Evolutionary conservation across 2,329 filamentous ascomycete genomes (phyloP).

Genomic region (Aureobasidium melanogenum): DNA sequence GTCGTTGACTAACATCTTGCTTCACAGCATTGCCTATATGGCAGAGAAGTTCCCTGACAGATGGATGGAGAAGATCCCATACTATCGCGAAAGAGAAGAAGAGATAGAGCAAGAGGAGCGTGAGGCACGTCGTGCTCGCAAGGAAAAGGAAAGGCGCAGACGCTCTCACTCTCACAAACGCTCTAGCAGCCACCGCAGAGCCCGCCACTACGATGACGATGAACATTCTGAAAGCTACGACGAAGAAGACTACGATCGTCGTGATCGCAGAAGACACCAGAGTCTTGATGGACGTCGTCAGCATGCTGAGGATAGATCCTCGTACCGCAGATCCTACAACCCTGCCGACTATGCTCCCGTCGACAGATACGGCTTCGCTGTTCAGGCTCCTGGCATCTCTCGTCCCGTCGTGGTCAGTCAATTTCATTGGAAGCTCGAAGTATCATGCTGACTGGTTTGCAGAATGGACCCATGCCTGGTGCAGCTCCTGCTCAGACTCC

Average conservation of each 20-base stretch:
- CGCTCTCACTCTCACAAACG: constrained; percentile 13
- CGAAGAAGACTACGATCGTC: background rate
- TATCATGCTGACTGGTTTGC: background rate
- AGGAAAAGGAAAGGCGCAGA: constrained; percentile 12
- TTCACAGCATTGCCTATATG: constrained; percentile 15
- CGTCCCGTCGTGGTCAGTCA: background rate
- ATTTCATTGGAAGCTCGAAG: background rate
- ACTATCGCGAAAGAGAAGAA: constrained; percentile 25
- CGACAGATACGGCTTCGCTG: background rate
- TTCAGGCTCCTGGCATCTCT: background rate
- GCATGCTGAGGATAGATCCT: background rate
- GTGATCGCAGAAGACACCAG: constrained; percentile 2
- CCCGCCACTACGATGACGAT: constrained; percentile 18
- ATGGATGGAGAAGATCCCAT: constrained; percentile 30
- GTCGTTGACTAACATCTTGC: constrained; percentile 13
- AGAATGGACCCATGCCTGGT: background rate
- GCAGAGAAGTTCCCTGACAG: constrained; percentile 30
- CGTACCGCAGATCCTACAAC: constrained; percentile 5
- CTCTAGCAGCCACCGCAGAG: constrained; percentile 13
- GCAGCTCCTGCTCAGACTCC: background rate
- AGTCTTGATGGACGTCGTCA: constrained; percentile 3
- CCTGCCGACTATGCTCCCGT: constrained; percentile 9
- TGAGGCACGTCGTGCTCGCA: constrained; percentile 6
- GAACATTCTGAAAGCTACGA: constrained; percentile 18
- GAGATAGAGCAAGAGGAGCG: constrained; percentile 15